Evolutionary conservation across 495 filamentous ascomycete species (phyloP), one percentile per base, ranked within the genome.

Genomic region (Tricharina praecox): DNA sequence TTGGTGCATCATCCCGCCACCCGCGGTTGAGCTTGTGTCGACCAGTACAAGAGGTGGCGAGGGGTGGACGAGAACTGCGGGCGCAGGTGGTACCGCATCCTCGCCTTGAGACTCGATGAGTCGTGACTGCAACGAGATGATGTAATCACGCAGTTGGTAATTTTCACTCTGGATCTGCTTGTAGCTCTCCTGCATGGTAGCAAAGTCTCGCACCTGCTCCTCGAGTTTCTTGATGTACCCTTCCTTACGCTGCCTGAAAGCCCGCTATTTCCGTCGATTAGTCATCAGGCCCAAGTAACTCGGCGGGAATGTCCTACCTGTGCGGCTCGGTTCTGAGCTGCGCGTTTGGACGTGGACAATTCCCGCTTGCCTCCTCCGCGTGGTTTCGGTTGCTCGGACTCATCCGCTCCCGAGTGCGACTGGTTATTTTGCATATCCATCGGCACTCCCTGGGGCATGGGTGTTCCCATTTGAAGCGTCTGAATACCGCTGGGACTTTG

Each of bases 161-260:
- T 95, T 93, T 60, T 97, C 92, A 23, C 70, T 67, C 53, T 90
- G 79, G 18, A 94, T 68, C 38, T 70, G 65, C 57, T 92, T 85
- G 57, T 72, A 81, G 42, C 68, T 76, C 44, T 79, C 73, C 42
- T 79, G 77, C 61, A 88, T 72, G 15, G 68, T 66, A 34, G 75
- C 72, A 55, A 74, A 77, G 16, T 85, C 82, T 51, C 81, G 74
- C 35, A 92, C 83, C 62, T 94, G 82, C 54, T 87, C 81, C 62
- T 96, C 90, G 13, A 97, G 71, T 61, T 87, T 86, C 68, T 93
- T 93, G 63, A 97, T 97, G 62, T 96, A 94, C 25, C 78, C 82
- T 66, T 97, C 90, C 65, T 97, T 97, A 45, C 90, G 82, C 69
- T 95, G 87, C 20, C 90, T 83, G 66, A 97, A 97, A 18, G 90